These are phyloP conservation scores for Aspergillus leporis DNA, from an alignment of 495 filamentous ascomycete genomes.

Conservation along the genomic window DNA sequence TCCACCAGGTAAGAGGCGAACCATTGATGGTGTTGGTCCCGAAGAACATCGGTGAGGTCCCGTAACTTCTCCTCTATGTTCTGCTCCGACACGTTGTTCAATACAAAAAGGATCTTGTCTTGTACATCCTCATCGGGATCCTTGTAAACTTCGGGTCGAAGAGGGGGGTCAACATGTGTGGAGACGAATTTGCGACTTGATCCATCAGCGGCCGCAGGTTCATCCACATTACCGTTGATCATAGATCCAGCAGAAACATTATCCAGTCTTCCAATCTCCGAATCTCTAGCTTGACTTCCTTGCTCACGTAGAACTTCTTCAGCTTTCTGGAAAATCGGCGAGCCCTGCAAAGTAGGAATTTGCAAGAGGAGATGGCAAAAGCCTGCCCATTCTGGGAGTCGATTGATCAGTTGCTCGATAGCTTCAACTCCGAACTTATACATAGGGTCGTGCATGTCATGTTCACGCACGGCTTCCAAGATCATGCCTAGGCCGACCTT, in stretches of 20 bases:
- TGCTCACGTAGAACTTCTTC: constrained; percentile 75
- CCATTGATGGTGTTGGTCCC: constrained; percentile 87
- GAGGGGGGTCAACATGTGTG: constrained; percentile 69
- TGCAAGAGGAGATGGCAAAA: constrained; percentile 82
- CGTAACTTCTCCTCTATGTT: constrained; percentile 80
- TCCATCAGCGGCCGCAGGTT: constrained; percentile 52
- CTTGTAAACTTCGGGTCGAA: constrained; percentile 59
- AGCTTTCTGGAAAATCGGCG: constrained; percentile 78
- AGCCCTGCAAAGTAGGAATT: constrained; percentile 77
- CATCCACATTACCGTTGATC: constrained; percentile 68
- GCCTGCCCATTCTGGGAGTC: constrained; percentile 87
- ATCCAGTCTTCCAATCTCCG: constrained; percentile 35
- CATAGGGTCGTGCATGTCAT: constrained; percentile 79
- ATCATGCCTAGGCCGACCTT: constrained; percentile 95
- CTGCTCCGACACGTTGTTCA: constrained; percentile 92
- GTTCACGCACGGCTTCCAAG: constrained; percentile 85
- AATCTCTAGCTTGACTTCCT: constrained; percentile 39
- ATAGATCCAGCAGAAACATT: constrained; percentile 43
- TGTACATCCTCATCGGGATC: constrained; percentile 83
- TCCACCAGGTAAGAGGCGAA: constrained; percentile 96
- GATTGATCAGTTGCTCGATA: constrained; percentile 77
- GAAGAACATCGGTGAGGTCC: constrained; percentile 74
- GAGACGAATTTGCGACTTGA: constrained; percentile 65
- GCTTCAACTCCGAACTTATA: constrained; percentile 99
- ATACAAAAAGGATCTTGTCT: constrained; percentile 89